phyloP scores from a whole-genome alignment of 148 eudicot genomes.

The Arbutus unedo region DNA sequence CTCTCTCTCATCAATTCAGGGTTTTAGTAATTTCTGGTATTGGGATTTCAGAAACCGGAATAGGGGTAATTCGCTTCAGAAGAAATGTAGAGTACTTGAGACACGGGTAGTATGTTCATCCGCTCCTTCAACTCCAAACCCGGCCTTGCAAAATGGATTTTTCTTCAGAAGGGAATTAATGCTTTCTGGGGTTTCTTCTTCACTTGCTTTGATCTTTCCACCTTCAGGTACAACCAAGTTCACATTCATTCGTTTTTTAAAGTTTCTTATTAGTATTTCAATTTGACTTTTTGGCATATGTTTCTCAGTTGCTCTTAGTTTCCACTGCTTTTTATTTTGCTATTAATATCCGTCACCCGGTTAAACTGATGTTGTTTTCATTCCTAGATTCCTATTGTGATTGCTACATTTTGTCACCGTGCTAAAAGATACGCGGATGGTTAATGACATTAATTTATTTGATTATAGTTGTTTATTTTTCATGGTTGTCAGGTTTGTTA shows the following conservation, averaged over 20 bases:
- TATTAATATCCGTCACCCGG: not conserved
- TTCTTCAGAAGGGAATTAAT: conserved; percentile 60
- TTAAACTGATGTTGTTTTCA: not conserved
- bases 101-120: conserved; percentile 30
- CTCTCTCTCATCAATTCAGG: not conserved
- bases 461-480: not conserved
- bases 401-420: not conserved
- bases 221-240: conserved; percentile 32
- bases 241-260: not conserved
- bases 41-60: conserved; percentile 39
- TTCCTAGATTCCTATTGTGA: not conserved
- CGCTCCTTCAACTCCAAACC: conserved; percentile 22
- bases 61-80: conserved; percentile 21
- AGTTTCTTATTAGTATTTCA: not conserved
- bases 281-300: not conserved
- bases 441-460: not conserved
- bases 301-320: not conserved
- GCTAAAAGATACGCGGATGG: not conserved
- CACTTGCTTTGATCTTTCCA: conserved; percentile 46
- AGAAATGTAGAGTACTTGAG: conserved; percentile 32
- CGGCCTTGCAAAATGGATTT: conserved; percentile 24
- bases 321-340: not conserved
- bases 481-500: not conserved
- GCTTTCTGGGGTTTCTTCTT: conserved; percentile 56
- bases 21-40: not conserved